Percentiles rank a stretch among this genome's conserved stretches.
Evolutionary conservation across 2,329 filamentous ascomycete species (phyloP).

Genomic region (Sarocladium strictum): DNA sequence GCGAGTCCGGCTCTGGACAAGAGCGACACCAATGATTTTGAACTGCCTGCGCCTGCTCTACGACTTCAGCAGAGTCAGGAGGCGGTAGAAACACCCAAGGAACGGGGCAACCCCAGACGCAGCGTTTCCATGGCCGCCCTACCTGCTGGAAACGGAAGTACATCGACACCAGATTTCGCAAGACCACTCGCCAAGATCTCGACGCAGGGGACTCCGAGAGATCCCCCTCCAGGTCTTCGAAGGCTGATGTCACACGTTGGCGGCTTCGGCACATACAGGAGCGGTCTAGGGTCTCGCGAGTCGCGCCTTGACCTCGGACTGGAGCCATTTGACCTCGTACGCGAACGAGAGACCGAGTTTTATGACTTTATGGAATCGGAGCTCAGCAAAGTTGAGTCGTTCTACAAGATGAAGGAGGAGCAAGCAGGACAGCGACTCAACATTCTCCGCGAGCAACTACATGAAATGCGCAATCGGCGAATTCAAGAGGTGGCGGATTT

Average conservation of each 20-base stretch:
- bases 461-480: constrained; percentile 84
- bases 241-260: constrained; percentile 29
- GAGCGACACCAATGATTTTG: constrained; percentile 32
- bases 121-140: not conserved
- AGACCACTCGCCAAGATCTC: not conserved
- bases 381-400: constrained; percentile 84
- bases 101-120: not conserved
- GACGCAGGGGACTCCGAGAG: not conserved
- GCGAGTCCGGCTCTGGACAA: constrained; percentile 16
- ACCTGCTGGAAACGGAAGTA: not conserved
- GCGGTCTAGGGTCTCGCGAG: constrained; percentile 7
- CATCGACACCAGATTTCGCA: not conserved
- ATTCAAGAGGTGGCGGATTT: constrained; percentile 57
- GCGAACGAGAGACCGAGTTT: constrained; percentile 75
- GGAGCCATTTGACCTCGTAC: constrained; percentile 54
- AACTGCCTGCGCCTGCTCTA: constrained; percentile 49
- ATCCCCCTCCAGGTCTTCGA: constrained; percentile 17
- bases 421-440: constrained; percentile 70
- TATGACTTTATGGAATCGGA: constrained; percentile 78
- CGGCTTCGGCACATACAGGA: constrained; percentile 11
- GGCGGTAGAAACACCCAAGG: not conserved
- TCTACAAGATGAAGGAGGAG: constrained; percentile 83
- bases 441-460: constrained; percentile 74
- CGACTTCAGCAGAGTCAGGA: constrained; percentile 23
- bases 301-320: constrained; percentile 20